phyloP scores from a whole-genome alignment of 257 asterid species.

The Coffea canephora region DNA sequence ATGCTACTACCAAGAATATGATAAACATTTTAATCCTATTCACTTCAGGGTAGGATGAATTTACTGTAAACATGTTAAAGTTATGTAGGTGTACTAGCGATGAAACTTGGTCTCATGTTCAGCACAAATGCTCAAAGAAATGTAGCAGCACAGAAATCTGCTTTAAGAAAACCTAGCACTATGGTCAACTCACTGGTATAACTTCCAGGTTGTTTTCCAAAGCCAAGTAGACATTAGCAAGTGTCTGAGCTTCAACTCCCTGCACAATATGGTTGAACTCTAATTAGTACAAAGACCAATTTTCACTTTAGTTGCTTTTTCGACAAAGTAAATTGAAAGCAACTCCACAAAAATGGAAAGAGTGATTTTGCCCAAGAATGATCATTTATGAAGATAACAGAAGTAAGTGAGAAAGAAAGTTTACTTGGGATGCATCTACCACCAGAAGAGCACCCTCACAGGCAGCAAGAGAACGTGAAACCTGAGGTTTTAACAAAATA shows the following conservation, averaged over 20 bases:
- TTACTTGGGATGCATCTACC: slow-evolving; percentile 98
- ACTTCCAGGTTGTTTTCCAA: slow-evolving; percentile 98
- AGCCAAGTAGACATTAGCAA: slow-evolving; percentile 96
- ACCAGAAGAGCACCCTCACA: slow-evolving; percentile 99
- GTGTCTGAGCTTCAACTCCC: slow-evolving; percentile 99
- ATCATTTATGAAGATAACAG: not conserved
- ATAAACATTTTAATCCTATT: not conserved
- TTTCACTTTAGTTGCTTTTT: not conserved
- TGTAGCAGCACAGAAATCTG: not conserved
- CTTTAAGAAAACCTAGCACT: not conserved
- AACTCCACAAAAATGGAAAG: not conserved
- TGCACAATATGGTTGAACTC: slow-evolving; percentile 30
- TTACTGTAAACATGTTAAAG: not conserved
- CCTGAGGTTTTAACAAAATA: slow-evolving; percentile 45
- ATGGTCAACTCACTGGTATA: slow-evolving; percentile 68
- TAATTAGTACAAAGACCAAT: slow-evolving; percentile 8
- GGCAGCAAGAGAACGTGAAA: slow-evolving; percentile 99
- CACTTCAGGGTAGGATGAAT: not conserved
- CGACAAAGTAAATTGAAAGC: slow-evolving; percentile 4
- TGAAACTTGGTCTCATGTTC: not conserved
- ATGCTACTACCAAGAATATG: not conserved
- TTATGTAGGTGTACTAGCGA: not conserved
- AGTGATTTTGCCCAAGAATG: not conserved
- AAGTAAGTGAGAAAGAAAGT: slow-evolving; percentile 13
- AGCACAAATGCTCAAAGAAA: not conserved